Conservation (phyloP, 345 rosid genomes). For the Citrus inodora region DNA sequence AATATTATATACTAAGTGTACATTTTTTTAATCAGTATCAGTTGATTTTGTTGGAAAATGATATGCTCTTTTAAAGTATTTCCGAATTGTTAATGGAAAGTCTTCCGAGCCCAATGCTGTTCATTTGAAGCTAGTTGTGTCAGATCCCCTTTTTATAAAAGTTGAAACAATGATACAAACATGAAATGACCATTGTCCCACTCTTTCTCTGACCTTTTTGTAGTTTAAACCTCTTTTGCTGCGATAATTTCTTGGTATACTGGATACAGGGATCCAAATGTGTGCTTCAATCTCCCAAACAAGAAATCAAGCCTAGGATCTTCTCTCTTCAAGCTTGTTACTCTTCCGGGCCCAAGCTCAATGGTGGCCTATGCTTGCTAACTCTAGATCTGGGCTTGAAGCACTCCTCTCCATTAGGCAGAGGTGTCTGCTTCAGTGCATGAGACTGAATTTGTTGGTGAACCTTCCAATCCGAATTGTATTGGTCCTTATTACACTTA, state of each 20-base stretch:
- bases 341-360: conserved; percentile 36
- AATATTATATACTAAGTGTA: background rate
- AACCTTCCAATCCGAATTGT: conserved; percentile 27
- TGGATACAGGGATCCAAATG: conserved; percentile 74
- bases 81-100: background rate
- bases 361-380: conserved; percentile 41
- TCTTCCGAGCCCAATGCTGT: background rate
- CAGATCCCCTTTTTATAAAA: background rate
- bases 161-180: background rate
- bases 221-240: conserved; percentile 26
- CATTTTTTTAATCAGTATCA: background rate
- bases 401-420: conserved; percentile 29
- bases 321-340: conserved; percentile 43
- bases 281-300: conserved; percentile 45
- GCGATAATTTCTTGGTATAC: conserved; percentile 39
- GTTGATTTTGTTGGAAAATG: background rate
- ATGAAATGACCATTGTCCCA: background rate
- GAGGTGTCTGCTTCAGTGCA: conserved; percentile 44
- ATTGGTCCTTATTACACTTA: background rate
- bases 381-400: conserved; percentile 33
- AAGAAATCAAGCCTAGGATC: conserved; percentile 43
- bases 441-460: conserved; percentile 53
- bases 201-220: conserved; percentile 14
- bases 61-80: background rate
- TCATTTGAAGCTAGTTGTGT: background rate